Evolutionary conservation across 352 stramenopile genomes (phyloP), one percentile per base, ranked within the genome.

Genomic region (Achlya hypogyna): DNA sequence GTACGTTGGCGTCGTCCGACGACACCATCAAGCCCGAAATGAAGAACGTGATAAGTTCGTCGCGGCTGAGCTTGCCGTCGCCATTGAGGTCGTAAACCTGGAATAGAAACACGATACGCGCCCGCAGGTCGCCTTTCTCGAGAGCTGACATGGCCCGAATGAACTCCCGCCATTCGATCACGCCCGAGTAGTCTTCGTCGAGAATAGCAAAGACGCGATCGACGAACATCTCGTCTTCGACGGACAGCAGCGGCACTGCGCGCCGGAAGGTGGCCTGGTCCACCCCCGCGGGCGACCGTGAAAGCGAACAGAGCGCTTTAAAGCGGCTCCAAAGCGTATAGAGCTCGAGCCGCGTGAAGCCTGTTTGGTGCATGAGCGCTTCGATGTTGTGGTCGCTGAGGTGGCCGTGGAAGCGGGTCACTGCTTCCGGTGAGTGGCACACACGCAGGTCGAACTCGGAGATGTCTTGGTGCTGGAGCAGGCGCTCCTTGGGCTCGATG

Each of bases 201-300:
- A 91, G 72, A 3, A 87, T 82, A 16, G 81, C 63, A 47, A 88
- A 89, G 5, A 87, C 77, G 25, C 82, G 76, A 58, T 91, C 79
- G 10, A 89, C 75, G 62, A 91, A 91, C 66, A 87, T 75, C n/a
- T 83, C 64, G 40, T 91, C 82, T 69, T 91, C 82, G 12, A 82
- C 71, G 0, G 71, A 81, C 10, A 91, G 69, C 58, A 88, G 72
- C 2, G 82, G 81, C 1, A 91, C 70, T 2, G 78, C 78, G 29
- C 78, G 78, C 18, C 78, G 74, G 38, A 91, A 84, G 10, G 81
- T 89, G 18, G 87, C 73, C 35, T 84, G 84, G 63, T 91, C 82
- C 52, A 74, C 66, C 9, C 82, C 82, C 9, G 69, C 62, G 10
- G 81, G 69, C 10, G 63, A 74, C 10, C 69, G 73, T 1, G 78